A percentile compares a stretch with the other conserved stretches of the same genome.
These are phyloP conservation scores for Penicillium malachiteum DNA, from an alignment of 495 filamentous ascomycete genomes.

Conservation along the genomic window DNA sequence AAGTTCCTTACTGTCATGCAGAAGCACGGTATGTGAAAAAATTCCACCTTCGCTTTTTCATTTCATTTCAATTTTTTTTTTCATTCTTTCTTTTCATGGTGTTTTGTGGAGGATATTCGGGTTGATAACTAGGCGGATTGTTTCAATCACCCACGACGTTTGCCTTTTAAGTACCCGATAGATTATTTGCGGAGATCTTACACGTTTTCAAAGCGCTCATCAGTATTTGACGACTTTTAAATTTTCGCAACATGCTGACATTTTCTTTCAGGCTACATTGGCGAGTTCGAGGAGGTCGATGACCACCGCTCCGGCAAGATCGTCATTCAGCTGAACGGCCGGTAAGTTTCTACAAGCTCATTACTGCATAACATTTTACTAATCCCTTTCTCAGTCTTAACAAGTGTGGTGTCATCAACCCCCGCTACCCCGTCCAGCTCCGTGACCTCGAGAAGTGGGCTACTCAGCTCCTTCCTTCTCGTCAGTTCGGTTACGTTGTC, in stretches of 20 bases:
- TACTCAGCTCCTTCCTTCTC: conserved; percentile 93
- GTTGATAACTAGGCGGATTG: conserved; percentile 99
- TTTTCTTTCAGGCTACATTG: conserved; percentile 80
- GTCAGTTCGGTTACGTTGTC: conserved; percentile 99
- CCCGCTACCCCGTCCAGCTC: conserved; percentile 97
- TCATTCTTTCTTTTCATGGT: conserved; percentile 1
- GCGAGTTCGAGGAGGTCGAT: conserved; percentile 99
- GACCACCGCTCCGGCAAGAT: conserved; percentile 99
- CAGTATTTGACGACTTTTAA: conserved; percentile 85
- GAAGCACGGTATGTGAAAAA: conserved; percentile 81
- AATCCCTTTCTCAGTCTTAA: conserved; percentile 63
- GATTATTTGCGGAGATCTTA: conserved; percentile 85
- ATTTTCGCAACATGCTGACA: conserved; percentile 81
- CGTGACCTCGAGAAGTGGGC: conserved; percentile 98
- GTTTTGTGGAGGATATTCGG: conserved; percentile 52
- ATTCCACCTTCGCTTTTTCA: conserved; percentile 11
- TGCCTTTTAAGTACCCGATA: conserved; percentile 99
- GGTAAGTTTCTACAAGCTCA: conserved; percentile 34
- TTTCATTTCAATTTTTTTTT: no score
- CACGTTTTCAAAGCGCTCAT: conserved; percentile 72
- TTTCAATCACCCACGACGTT: conserved; percentile 74
- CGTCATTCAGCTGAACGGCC: conserved; percentile 90
- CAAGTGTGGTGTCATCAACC: conserved; percentile 98
- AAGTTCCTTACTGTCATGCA: conserved; percentile 99
- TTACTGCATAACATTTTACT: not conserved